Evolutionary conservation across 2,329 filamentous ascomycete genomes (phyloP).

Genomic region (Colletotrichum chrysophilum): DNA sequence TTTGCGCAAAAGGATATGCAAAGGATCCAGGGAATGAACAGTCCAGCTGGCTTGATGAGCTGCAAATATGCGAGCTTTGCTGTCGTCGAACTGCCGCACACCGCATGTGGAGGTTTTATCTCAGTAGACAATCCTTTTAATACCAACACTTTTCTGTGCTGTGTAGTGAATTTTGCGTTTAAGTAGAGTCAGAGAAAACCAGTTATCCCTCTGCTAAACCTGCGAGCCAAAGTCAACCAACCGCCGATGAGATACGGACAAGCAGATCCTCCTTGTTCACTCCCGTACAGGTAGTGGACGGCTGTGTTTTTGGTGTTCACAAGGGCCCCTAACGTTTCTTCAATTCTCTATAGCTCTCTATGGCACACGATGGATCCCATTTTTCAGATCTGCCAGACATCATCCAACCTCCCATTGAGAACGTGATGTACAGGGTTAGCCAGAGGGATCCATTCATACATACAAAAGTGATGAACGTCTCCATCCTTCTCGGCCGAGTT

Average conservation of each 20-base stretch:
- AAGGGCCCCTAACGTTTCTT: no score
- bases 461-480: fast-evolving
- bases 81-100: no score
- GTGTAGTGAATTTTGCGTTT: no score
- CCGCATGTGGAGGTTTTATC: fast-evolving
- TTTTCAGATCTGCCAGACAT: fast-evolving
- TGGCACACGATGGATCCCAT: fast-evolving
- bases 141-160: no score
- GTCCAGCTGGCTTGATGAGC: fast-evolving
- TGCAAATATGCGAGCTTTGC: no score
- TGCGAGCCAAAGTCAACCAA: fast-evolving
- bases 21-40: fast-evolving
- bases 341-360: no score
- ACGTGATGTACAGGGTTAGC: background rate
- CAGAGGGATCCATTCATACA: background rate
- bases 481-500: background rate
- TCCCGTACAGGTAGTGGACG: no score
- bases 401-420: background rate
- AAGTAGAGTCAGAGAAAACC: background rate
- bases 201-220: fast-evolving
- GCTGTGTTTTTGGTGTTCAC: no score
- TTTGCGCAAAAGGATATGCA: fast-evolving
- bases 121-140: fast-evolving
- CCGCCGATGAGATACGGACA: background rate
- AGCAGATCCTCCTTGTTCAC: background rate